Percentiles rank a stretch among this genome's conserved stretches.
phyloP scores from a whole-genome alignment of 1,139 yeast species.

The Blastobotrys elegans region DNA sequence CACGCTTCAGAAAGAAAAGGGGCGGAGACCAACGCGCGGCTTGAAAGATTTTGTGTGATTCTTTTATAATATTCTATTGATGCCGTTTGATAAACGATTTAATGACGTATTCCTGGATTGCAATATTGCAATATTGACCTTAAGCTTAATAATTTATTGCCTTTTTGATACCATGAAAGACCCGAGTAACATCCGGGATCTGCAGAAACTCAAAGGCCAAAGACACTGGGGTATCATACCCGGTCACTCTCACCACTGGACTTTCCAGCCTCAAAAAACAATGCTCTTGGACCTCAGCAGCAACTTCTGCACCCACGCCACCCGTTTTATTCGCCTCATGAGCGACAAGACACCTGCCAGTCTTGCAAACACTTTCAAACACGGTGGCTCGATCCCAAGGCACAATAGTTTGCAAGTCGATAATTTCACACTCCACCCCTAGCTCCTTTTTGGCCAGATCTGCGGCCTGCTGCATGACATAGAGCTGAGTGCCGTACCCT shows the following conservation, averaged over 20 bases:
- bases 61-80: no score
- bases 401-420: slow-evolving; percentile 34
- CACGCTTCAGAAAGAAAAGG: no score
- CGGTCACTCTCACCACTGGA: slow-evolving; percentile 36
- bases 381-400: slow-evolving; percentile 38
- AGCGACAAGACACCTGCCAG: slow-evolving; percentile 33
- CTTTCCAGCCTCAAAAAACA: slow-evolving; percentile 34
- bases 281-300: slow-evolving; percentile 34
- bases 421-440: slow-evolving; percentile 33
- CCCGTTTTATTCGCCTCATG: slow-evolving; percentile 34
- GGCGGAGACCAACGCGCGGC: no score
- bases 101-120: no score
- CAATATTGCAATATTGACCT: no score
- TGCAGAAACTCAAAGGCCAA: slow-evolving; percentile 32
- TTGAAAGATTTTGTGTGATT: no score
- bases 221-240: slow-evolving; percentile 35
- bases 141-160: slow-evolving; percentile 26
- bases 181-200: slow-evolving; percentile 34
- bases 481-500: slow-evolving; percentile 36
- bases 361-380: slow-evolving; percentile 31
- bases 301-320: slow-evolving; percentile 35
- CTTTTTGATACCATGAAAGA: slow-evolving; percentile 32
- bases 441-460: slow-evolving; percentile 29
- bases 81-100: no score
- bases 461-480: slow-evolving; percentile 32